These are phyloP conservation scores for Litchi chinensis DNA, from an alignment of 345 rosid species.

Conservation along the genomic window DNA sequence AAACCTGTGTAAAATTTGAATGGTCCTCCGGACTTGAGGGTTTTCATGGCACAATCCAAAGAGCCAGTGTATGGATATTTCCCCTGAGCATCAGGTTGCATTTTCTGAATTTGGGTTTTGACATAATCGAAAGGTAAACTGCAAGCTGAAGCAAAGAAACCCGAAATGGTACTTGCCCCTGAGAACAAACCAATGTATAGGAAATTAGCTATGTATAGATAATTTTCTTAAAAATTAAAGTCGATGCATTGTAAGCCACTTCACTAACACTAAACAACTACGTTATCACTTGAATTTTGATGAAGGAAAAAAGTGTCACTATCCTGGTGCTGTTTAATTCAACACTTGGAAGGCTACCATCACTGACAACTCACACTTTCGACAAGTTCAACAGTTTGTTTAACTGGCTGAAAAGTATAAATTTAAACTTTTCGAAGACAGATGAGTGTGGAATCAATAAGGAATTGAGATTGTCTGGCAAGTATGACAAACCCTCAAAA, in stretches of 20 bases:
- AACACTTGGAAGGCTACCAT: neutral
- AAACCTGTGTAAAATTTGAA: conserved; percentile 92
- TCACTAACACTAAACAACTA: neutral
- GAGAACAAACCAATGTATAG: conserved; percentile 22
- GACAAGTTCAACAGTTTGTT: neutral
- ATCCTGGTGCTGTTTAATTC: neutral
- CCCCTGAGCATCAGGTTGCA: conserved; percentile 97
- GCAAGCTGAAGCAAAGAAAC: conserved; percentile 93
- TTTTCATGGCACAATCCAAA: conserved; percentile 76
- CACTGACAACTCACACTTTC: neutral
- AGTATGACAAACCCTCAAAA: neutral
- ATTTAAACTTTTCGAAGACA: neutral
- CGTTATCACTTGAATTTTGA: neutral
- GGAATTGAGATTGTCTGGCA: neutral
- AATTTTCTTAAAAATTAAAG: neutral
- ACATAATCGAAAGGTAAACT: conserved; percentile 95
- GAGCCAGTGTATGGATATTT: conserved; percentile 93
- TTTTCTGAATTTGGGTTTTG: conserved; percentile 98
- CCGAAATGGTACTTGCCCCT: conserved; percentile 94
- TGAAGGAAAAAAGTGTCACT: neutral
- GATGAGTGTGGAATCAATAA: neutral
- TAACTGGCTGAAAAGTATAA: neutral
- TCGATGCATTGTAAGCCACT: neutral
- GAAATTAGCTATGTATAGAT: neutral
- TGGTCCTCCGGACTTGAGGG: conserved; percentile 89